Conservation (phyloP, 1,284 basidiomycete genomes). For the Trichosporon faecale region DNA sequence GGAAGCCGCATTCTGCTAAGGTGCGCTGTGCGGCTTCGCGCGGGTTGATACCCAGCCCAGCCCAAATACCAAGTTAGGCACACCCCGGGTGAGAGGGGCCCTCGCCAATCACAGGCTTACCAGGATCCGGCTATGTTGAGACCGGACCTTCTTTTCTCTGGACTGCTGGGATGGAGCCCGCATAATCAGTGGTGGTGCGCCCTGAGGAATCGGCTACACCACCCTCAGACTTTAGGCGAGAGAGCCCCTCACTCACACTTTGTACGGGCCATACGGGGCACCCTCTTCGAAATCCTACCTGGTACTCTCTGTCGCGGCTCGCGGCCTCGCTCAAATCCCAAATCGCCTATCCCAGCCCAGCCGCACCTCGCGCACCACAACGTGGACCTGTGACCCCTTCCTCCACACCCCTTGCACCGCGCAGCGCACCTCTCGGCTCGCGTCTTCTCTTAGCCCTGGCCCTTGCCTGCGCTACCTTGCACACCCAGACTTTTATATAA, state of each 20-base stretch:
- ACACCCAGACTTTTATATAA: slow-evolving; percentile 8
- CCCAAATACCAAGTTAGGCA: no score
- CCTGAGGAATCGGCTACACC: slow-evolving; percentile 3
- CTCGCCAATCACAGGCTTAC: not conserved
- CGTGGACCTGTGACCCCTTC: not conserved
- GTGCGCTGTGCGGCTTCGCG: no score
- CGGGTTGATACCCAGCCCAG: not conserved
- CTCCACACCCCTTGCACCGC: not conserved
- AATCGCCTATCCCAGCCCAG: not conserved
- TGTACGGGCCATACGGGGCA: not conserved
- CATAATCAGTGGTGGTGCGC: not conserved
- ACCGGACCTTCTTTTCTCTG: not conserved
- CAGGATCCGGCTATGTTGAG: slow-evolving; percentile 10
- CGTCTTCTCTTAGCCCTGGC: not conserved
- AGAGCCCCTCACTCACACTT: not conserved
- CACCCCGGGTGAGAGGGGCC: not conserved
- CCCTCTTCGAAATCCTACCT: not conserved
- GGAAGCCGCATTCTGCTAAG: no score
- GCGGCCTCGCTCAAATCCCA: not conserved
- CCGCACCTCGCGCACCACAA: not conserved
- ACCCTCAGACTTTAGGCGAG: not conserved
- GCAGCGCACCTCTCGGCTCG: not conserved
- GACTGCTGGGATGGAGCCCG: not conserved
- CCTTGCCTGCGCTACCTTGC: not conserved
- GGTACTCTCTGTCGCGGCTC: no score